Base-by-base conservation (phyloP, 345 rosid species). In the Sonneratia alba region DNA sequence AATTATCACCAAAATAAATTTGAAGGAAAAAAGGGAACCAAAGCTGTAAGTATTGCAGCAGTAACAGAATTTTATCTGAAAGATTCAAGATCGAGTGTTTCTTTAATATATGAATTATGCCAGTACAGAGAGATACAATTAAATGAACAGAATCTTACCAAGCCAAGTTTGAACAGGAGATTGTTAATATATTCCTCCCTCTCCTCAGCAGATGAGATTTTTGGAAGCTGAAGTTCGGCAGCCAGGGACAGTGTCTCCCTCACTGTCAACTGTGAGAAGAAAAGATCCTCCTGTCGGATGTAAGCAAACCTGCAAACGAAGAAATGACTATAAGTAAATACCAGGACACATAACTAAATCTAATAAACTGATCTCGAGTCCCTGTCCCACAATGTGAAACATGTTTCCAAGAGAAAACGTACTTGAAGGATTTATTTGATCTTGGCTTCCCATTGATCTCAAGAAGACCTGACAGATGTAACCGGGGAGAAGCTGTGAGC, bases 231-330 rank as follows among this genome's bases (percentile, higher is more conserved):
- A 84, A 95, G 97, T 71, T 95, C 93, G 5, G 97, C 87, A 71
- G 99, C 97, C 62, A 95, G 83, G 77, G 97, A 86, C 43, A 95
- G 87, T 0, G 97, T 95, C 81, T 95, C 99, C 77, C 96, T 81
- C 61, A 90, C 99, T 2, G 97, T 92, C 78, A 95, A 81, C 86
- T 95, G 99, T 3, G 97, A 92, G 88, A 90, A 95, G 84, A 95
- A 91, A 62, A 95, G 87, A 85, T 95, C 97, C 75, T 95, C 99
- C 80, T 92, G 99, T 71, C 96, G 85, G 81, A 92, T 92, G 79
- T 78, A 95, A 24, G 97, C 99, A 85, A 81, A 79, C 87, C 98
- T 94, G 86, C 70, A 77, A 72, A 37, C 49, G 40, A 65, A 77
- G 75, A 53, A 72, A 63, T 45, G 37, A 15, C 37, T 24, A 49